A percentile compares a stretch with the other conserved stretches of the same genome.
These are phyloP conservation scores for Thermochaetoides thermophila DNA, from an alignment of 495 filamentous ascomycete species.

Conservation along the genomic window DNA sequence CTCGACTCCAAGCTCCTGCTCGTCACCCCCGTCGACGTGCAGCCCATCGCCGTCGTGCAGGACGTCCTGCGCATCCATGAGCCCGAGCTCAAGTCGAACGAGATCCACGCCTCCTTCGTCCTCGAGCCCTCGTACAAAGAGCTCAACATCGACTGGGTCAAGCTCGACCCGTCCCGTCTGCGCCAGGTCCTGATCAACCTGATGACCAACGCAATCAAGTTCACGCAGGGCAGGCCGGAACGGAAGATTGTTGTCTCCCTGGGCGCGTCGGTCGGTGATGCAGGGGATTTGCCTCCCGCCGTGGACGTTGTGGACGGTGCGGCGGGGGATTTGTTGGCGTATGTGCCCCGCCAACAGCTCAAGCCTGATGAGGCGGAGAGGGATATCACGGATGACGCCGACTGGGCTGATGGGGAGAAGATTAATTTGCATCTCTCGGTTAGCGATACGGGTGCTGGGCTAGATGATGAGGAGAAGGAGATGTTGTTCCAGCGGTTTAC, in stretches of 20 bases:
- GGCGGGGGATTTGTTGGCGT: conserved; percentile 30
- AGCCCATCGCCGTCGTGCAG: conserved; percentile 53
- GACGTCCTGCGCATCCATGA: conserved; percentile 69
- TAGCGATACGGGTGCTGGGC: conserved; percentile 62
- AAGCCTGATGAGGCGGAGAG: too few species aligned
- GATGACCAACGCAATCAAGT: conserved; percentile 71
- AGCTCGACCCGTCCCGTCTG: conserved; percentile 61
- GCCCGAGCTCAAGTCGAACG: conserved; percentile 55
- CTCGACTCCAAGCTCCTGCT: conserved; percentile 69
- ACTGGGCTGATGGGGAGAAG: conserved; percentile 56
- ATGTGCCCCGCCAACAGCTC: conserved; percentile 39
- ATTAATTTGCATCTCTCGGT: conserved; percentile 63
- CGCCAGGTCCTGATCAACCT: conserved; percentile 70
- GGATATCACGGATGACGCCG: conserved; percentile 37
- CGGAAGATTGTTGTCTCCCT: conserved; percentile 56
- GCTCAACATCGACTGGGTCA: conserved; percentile 57
- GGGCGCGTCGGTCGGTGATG: conserved; percentile 35
- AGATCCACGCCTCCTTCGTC: conserved; percentile 54
- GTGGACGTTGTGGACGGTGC: conserved; percentile 37
- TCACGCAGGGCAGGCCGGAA: conserved; percentile 43
- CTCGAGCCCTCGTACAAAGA: conserved; percentile 50
- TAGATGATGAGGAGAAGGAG: conserved; percentile 58
- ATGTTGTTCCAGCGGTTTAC: conserved; percentile 70
- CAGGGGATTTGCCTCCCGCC: conserved; percentile 20
- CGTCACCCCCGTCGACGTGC: conserved; percentile 57